Conservation (phyloP, 2,329 filamentous ascomycete genomes). For the Endoconidiophora laricicola region DNA sequence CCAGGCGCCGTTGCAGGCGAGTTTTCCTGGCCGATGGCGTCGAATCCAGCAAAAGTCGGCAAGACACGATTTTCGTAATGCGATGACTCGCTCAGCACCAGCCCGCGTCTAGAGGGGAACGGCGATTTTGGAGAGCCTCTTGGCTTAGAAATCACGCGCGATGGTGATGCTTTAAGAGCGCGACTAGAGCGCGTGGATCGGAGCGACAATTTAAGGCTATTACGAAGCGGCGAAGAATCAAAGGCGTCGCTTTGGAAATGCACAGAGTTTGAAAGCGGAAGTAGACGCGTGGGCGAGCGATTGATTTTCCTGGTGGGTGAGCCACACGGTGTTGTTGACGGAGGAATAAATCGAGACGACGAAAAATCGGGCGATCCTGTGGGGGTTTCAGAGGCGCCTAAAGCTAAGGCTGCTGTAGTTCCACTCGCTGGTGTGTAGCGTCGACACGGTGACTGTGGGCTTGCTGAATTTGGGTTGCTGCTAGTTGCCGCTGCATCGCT, state of each 20-base stretch:
- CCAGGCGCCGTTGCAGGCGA: slow-evolving; percentile 15
- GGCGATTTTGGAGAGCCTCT: slow-evolving; percentile 69
- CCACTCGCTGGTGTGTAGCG: slow-evolving; percentile 19
- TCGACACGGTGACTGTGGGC: slow-evolving; percentile 36
- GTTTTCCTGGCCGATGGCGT: slow-evolving; percentile 26
- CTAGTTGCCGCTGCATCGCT: slow-evolving; percentile 17
- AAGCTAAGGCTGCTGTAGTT: slow-evolving; percentile 6
- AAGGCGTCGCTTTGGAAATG: slow-evolving; percentile 44
- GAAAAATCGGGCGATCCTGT: slow-evolving; percentile 4
- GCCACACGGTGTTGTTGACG: slow-evolving; percentile 8
- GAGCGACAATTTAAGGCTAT: slow-evolving; percentile 49
- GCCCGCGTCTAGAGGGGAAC: slow-evolving; percentile 45
- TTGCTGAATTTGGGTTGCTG: slow-evolving; percentile 36
- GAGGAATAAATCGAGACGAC: slow-evolving; percentile 4
- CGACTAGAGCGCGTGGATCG: slow-evolving; percentile 45
- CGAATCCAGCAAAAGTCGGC: slow-evolving; percentile 13
- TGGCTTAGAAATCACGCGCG: slow-evolving; percentile 39
- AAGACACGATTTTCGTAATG: slow-evolving; percentile 55
- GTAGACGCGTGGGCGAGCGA: slow-evolving; percentile 10
- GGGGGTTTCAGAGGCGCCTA: slow-evolving; percentile 7
- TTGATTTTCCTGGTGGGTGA: slow-evolving; percentile 16
- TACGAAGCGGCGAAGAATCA: slow-evolving; percentile 26
- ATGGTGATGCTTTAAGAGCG: slow-evolving; percentile 27
- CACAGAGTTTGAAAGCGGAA: slow-evolving; percentile 14
- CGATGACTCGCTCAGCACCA: slow-evolving; percentile 42